A percentile compares a stretch with the other conserved stretches of the same genome.
phyloP scores from a whole-genome alignment of 2,329 filamentous ascomycete species.

The Atkinsonella texensis region DNA sequence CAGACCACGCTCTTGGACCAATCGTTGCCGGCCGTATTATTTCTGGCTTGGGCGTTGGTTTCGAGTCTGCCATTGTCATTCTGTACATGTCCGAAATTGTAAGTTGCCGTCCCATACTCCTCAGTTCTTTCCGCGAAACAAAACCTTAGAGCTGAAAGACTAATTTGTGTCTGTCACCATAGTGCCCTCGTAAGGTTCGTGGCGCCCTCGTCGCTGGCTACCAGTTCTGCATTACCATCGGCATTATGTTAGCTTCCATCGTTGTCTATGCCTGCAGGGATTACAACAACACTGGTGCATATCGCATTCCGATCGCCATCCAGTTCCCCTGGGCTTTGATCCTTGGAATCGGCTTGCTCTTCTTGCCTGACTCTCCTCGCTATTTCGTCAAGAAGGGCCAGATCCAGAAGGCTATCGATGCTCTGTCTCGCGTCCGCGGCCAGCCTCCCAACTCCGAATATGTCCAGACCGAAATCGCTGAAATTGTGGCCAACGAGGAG shows the following conservation, averaged over 20 bases:
- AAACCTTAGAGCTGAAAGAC: not conserved
- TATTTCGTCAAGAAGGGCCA: slow-evolving; percentile 73
- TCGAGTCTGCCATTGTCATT: slow-evolving; percentile 69
- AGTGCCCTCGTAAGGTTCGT: slow-evolving; percentile 56
- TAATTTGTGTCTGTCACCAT: not conserved
- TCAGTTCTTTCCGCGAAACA: not conserved
- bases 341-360: slow-evolving; percentile 56
- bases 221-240: slow-evolving; percentile 74
- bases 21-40: slow-evolving; percentile 65
- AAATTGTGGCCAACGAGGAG: slow-evolving; percentile 82
- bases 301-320: slow-evolving; percentile 69
- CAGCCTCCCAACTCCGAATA: slow-evolving; percentile 61
- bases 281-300: slow-evolving; percentile 50
- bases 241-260: slow-evolving; percentile 61
- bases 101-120: slow-evolving; percentile 15
- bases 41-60: slow-evolving; percentile 68
- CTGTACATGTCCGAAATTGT: slow-evolving; percentile 80
- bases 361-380: slow-evolving; percentile 76
- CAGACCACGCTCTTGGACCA: slow-evolving; percentile 38
- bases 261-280: slow-evolving; percentile 62
- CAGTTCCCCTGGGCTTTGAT: slow-evolving; percentile 75
- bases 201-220: slow-evolving; percentile 72
- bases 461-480: slow-evolving; percentile 70
- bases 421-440: slow-evolving; percentile 59
- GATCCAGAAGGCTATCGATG: slow-evolving; percentile 48